A percentile compares a stretch with the other conserved stretches of the same genome.
Conservation (phyloP, 2,329 filamentous ascomycete genomes). For the Pestalotiopsis sp. region DNA sequence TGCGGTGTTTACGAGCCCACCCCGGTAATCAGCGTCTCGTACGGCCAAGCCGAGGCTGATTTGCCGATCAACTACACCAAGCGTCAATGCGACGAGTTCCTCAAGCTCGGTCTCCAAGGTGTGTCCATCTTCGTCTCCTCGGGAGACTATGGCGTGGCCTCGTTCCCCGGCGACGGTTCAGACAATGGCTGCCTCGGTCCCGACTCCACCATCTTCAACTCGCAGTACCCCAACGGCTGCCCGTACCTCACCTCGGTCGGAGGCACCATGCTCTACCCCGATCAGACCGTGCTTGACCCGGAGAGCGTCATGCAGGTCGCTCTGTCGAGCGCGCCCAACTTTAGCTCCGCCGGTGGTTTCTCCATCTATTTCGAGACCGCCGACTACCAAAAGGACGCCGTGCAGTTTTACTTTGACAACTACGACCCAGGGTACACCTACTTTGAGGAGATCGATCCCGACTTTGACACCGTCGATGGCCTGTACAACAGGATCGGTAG, state of each 20-base stretch:
- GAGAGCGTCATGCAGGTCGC: constrained; percentile 20
- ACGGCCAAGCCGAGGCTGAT: constrained; percentile 50
- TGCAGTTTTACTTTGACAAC: constrained; percentile 37
- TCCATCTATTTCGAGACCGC: constrained; percentile 42
- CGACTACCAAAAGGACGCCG: constrained; percentile 37
- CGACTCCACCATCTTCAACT: constrained; percentile 37
- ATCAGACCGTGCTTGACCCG: constrained; percentile 13
- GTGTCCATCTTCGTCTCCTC: constrained; percentile 44
- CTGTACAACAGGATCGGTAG: constrained; percentile 9
- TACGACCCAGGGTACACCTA: constrained; percentile 7
- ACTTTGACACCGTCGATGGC: constrained; percentile 6
- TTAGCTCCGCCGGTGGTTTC: constrained; percentile 41
- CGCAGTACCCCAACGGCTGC: constrained; percentile 45
- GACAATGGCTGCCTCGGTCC: constrained; percentile 33
- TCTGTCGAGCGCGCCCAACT: constrained; percentile 15
- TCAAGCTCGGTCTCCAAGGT: constrained; percentile 51
- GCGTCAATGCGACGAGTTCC: constrained; percentile 44
- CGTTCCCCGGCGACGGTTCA: constrained; percentile 17
- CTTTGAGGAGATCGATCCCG: constrained; percentile 1
- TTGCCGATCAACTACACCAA: constrained; percentile 51
- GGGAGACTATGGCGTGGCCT: constrained; percentile 35
- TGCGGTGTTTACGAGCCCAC: constrained; percentile 45
- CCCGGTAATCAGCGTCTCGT: constrained; percentile 55
- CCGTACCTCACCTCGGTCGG: constrained; percentile 50
- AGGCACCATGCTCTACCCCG: constrained; percentile 19